A percentile compares a stretch with the other conserved stretches of the same genome.
phyloP scores from a whole-genome alignment of 1,284 basidiomycete genomes.

The Grifola frondosa region DNA sequence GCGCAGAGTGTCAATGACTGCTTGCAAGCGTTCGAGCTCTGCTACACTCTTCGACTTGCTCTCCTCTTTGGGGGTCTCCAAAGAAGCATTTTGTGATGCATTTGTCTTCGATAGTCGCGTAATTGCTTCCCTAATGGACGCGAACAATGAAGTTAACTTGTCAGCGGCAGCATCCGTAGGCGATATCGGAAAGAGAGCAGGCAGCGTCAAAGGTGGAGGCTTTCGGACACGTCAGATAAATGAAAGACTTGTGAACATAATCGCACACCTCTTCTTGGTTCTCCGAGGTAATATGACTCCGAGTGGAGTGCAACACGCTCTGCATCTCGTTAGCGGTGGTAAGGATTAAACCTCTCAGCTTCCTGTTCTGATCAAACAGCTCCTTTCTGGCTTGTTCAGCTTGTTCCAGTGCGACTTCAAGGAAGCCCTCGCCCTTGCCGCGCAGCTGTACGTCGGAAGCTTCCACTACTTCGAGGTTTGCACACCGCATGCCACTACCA shows the following conservation, averaged over 20 bases:
- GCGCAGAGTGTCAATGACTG: slow-evolving; percentile 39
- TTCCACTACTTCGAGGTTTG: slow-evolving; percentile 52
- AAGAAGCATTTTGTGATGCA: not conserved
- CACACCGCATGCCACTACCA: slow-evolving; percentile 52
- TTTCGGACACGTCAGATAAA: slow-evolving; percentile 23
- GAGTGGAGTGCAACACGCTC: slow-evolving; percentile 47
- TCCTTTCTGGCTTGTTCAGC: slow-evolving; percentile 68
- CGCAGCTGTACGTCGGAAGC: slow-evolving; percentile 42
- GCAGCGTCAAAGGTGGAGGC: slow-evolving; percentile 47
- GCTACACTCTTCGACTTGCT: slow-evolving; percentile 8
- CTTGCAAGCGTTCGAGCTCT: slow-evolving; percentile 24
- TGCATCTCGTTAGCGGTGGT: slow-evolving; percentile 70
- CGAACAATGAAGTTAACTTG: slow-evolving; percentile 49
- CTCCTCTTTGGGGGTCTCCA: not conserved
- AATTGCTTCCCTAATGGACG: slow-evolving; percentile 40
- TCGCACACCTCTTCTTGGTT: slow-evolving; percentile 45
- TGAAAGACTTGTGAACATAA: not conserved
- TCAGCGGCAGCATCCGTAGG: slow-evolving; percentile 48
- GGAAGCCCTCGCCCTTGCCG: slow-evolving; percentile 52
- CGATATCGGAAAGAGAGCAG: slow-evolving; percentile 59
- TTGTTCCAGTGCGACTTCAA: slow-evolving; percentile 74
- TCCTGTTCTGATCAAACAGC: slow-evolving; percentile 70
- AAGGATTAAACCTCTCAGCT: slow-evolving; percentile 68
- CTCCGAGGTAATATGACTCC: slow-evolving; percentile 32
- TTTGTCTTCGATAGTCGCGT: not conserved